Conservation (phyloP, 345 rosid genomes). For the Syzygium aqueum region DNA sequence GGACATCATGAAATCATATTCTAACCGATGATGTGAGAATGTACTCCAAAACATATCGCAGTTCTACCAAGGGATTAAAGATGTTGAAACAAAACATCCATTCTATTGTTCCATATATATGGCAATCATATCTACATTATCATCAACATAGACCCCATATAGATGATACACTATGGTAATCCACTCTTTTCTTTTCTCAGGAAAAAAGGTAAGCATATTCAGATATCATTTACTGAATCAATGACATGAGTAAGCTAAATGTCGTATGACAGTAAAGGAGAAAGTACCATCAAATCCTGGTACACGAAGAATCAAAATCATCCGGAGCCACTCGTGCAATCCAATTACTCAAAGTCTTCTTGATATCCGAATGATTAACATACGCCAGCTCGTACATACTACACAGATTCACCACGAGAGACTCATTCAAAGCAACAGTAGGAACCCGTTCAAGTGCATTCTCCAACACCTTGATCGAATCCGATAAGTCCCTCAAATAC, state of each 20-base stretch:
- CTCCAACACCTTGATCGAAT: slow-evolving; percentile 87
- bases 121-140: neutral
- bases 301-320: slow-evolving; percentile 89
- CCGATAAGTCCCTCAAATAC: slow-evolving; percentile 82
- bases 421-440: slow-evolving; percentile 74
- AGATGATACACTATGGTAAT: neutral
- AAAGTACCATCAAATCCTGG: slow-evolving; percentile 48
- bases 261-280: neutral
- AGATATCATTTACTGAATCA: neutral
- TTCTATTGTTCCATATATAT: neutral
- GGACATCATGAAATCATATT: neutral
- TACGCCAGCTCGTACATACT: slow-evolving; percentile 99
- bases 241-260: neutral
- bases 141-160: neutral
- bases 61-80: neutral
- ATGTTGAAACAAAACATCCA: neutral
- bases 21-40: neutral
- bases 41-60: neutral
- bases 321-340: slow-evolving; percentile 85
- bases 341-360: slow-evolving; percentile 82
- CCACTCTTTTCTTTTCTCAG: neutral
- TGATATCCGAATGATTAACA: slow-evolving; percentile 76
- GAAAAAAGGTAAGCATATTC: neutral
- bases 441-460: slow-evolving; percentile 83
- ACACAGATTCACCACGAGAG: slow-evolving; percentile 81